Conservation (phyloP, 1,139 yeast genomes). For the Entelexis paramagnoliae region DNA sequence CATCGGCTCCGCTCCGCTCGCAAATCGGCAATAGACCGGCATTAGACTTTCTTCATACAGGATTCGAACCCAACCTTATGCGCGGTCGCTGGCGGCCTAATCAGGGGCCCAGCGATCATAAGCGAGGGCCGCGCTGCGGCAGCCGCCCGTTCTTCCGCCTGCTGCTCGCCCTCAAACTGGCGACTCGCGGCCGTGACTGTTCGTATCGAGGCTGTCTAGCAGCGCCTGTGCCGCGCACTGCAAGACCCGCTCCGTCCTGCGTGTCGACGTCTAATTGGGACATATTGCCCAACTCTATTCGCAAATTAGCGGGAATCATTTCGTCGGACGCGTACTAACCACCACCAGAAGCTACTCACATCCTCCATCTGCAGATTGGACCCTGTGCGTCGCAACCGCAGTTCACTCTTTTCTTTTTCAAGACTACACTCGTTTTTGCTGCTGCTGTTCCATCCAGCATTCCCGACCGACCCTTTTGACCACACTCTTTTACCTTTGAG, state of each 20-base stretch:
- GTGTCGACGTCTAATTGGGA: neutral
- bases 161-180: too few relatives aligned
- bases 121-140: neutral
- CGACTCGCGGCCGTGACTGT: neutral
- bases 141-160: too few relatives aligned
- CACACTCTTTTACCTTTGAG: neutral
- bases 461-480: conserved; percentile 1
- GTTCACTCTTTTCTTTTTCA: conserved; percentile 4
- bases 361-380: neutral
- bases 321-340: conserved; percentile 2
- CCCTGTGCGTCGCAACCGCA: neutral
- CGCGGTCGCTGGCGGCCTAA: neutral
- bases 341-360: neutral
- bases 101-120: neutral
- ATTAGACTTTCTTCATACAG: neutral
- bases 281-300: neutral
- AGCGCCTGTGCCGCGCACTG: neutral
- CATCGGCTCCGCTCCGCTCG: neutral
- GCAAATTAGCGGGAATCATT: conserved; percentile 3
- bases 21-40: too few relatives aligned
- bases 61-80: conserved; percentile 2
- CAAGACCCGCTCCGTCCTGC: neutral
- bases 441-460: neutral
- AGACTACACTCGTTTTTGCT: neutral
- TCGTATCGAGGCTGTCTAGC: neutral